phyloP scores from a whole-genome alignment of 164 flowering plant species.

The Magnolia sinica region DNA sequence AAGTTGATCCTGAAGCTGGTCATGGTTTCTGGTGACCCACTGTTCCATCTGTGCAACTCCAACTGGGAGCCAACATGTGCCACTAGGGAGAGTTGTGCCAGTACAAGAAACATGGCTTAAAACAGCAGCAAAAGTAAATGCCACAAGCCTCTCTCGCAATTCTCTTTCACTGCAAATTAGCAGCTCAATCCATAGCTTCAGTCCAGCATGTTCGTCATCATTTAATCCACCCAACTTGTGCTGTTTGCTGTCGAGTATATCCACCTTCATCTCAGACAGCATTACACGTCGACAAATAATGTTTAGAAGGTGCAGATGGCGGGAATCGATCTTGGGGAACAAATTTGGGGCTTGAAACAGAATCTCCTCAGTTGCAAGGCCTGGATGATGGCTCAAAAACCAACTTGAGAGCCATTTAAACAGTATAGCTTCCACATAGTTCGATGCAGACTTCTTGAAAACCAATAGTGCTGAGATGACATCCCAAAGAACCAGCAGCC shows the following conservation, averaged over 20 bases:
- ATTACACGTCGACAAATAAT: constrained; percentile 61
- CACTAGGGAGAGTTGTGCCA: constrained; percentile 9
- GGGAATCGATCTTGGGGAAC: constrained; percentile 39
- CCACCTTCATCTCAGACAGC: constrained; percentile 41
- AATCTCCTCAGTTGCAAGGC: constrained; percentile 25
- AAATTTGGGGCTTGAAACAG: constrained; percentile 25
- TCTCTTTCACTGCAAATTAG: constrained; percentile 57
- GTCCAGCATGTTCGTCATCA: constrained; percentile 31
- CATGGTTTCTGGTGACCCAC: constrained; percentile 51
- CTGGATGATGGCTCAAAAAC: constrained; percentile 17
- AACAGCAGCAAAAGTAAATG: constrained; percentile 45
- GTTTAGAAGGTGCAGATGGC: constrained; percentile 70
- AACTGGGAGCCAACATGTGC: constrained; percentile 44
- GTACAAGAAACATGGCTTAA: constrained; percentile 23
- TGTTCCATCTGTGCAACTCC: constrained; percentile 76
- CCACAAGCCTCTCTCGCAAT: constrained; percentile 71
- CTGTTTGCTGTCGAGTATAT: constrained; percentile 23
- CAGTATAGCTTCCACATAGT: constrained; percentile 41
- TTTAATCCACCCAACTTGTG: constrained; percentile 15
- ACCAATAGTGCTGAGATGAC: constrained; percentile 60
- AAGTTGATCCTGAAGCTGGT: constrained; percentile 31
- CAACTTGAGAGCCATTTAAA: constrained; percentile 60
- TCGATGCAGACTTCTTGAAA: constrained; percentile 51
- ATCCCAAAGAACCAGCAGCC: constrained; percentile 79
- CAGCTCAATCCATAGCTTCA: constrained; percentile 46